Conservation (phyloP, 2,329 filamentous ascomycete genomes). For the Teratosphaeria viscida region DNA sequence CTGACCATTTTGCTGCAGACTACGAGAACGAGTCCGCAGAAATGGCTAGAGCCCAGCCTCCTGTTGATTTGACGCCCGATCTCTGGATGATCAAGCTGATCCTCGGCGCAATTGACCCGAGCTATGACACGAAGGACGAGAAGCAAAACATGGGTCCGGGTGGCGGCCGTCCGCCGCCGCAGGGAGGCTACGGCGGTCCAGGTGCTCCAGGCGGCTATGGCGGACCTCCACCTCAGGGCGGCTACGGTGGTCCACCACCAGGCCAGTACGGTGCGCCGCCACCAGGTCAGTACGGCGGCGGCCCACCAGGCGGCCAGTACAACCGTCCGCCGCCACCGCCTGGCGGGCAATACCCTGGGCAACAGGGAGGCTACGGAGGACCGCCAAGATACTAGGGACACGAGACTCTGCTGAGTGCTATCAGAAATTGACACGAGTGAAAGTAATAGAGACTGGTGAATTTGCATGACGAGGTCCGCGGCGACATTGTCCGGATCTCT, state of each 20-base stretch:
- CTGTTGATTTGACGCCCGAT: constrained; percentile 53
- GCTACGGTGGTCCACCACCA: neutral
- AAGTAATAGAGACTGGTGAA: too few species aligned
- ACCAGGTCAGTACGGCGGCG: neutral
- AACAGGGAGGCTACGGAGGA: constrained; percentile 1
- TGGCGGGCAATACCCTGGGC: neutral
- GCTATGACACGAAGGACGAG: constrained; percentile 57
- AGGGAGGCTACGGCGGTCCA: constrained; percentile 22
- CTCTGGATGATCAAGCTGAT: constrained; percentile 59
- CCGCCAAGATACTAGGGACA: constrained; percentile 1
- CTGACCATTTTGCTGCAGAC: constrained; percentile 32
- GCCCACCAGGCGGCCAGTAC: neutral
- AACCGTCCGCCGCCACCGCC: neutral
- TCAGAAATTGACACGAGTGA: neutral
- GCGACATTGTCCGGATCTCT: neutral
- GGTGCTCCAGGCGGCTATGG: constrained; percentile 17
- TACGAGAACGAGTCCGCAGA: constrained; percentile 59
- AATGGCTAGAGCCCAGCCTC: constrained; percentile 51
- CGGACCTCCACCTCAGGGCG: constrained; percentile 12
- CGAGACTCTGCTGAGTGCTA: neutral
- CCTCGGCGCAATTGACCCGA: constrained; percentile 55
- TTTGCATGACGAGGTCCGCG: neutral
- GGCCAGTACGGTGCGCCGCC: neutral
- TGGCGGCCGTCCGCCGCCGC: constrained; percentile 19
- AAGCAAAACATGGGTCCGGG: constrained; percentile 29